A percentile compares a stretch with the other conserved stretches of the same genome.
Conservation (phyloP, 108 stramenopile genomes). For the Cylindrotheca closterium region DNA sequence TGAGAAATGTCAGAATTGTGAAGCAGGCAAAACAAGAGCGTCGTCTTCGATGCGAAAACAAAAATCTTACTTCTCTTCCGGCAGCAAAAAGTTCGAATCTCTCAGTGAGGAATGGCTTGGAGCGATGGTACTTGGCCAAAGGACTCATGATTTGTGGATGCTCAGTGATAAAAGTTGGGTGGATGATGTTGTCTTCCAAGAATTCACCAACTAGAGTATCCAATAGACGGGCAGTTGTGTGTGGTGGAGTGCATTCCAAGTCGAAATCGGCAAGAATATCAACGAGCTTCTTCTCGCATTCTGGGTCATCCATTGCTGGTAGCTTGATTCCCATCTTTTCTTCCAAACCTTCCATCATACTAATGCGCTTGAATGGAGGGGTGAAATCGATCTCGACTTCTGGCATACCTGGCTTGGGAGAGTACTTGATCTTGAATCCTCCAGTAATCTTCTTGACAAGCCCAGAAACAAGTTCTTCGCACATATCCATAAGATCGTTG, state of each 20-base stretch:
- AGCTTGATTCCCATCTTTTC: conserved; percentile 81
- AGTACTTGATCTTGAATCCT: conserved; percentile 93
- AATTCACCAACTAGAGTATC: conserved; percentile 98
- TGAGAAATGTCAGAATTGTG: not conserved
- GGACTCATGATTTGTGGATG: conserved; percentile 99
- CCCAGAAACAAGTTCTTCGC: conserved; percentile 93
- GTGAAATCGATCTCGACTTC: conserved; percentile 96
- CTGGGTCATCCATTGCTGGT: conserved; percentile 87
- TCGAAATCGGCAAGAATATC: conserved; percentile 71
- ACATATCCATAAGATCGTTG: conserved; percentile 98
- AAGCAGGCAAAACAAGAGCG: conserved; percentile 24
- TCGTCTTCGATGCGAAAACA: conserved; percentile 13
- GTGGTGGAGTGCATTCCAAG: conserved; percentile 93
- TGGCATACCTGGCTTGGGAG: conserved; percentile 86
- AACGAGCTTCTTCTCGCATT: conserved; percentile 75
- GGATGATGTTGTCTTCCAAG: conserved; percentile 89
- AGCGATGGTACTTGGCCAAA: conserved; percentile 97
- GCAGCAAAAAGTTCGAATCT: conserved; percentile 99
- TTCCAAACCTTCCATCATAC: conserved; percentile 97
- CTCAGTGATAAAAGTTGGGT: conserved; percentile 90
- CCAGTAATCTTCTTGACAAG: conserved; percentile 97
- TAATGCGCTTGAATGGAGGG: conserved; percentile 96
- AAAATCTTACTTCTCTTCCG: conserved; percentile 86
- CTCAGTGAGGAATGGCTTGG: conserved; percentile 93
- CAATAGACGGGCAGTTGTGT: conserved; percentile 93